Conservation (phyloP, 2,329 filamentous ascomycete species). For the Didymella lethalis region DNA sequence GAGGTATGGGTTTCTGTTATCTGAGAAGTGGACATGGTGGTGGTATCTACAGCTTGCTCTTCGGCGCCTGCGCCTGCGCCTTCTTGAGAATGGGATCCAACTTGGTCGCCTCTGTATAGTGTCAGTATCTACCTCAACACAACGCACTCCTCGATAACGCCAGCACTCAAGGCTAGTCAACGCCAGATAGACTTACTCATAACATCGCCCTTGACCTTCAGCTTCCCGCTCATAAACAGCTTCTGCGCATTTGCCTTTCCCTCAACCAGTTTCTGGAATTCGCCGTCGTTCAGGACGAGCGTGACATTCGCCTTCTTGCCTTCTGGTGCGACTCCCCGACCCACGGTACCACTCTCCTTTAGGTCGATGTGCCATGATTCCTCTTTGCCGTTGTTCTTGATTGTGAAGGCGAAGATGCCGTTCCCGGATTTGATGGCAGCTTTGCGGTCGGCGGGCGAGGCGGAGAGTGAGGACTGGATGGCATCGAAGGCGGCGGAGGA, state of each 20-base stretch:
- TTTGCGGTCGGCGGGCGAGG: slow-evolving; percentile 77
- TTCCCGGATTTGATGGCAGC: slow-evolving; percentile 88
- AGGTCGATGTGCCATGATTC: slow-evolving; percentile 95
- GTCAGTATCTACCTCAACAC: not conserved
- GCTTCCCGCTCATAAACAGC: slow-evolving; percentile 96
- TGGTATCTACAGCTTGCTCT: slow-evolving; percentile 47
- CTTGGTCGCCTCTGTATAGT: slow-evolving; percentile 73
- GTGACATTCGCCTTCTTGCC: slow-evolving; percentile 88
- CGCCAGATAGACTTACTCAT: slow-evolving; percentile 70
- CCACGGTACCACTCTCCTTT: slow-evolving; percentile 85
- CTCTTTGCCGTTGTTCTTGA: slow-evolving; percentile 88
- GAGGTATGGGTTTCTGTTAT: not conserved
- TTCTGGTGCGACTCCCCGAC: slow-evolving; percentile 71
- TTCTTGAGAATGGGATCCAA: slow-evolving; percentile 77
- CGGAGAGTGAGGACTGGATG: slow-evolving; percentile 76
- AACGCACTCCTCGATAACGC: not conserved
- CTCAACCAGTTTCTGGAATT: slow-evolving; percentile 82
- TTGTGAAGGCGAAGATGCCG: slow-evolving; percentile 86
- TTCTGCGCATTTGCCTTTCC: slow-evolving; percentile 95
- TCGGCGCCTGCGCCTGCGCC: slow-evolving; percentile 41
- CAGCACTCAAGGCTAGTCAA: too few species aligned
- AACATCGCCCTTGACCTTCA: slow-evolving; percentile 97
- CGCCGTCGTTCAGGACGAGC: slow-evolving; percentile 81
- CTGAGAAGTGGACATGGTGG: not conserved
- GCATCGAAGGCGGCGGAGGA: slow-evolving; percentile 89